These are phyloP conservation scores for Fusarium brevicatenulatum DNA, from an alignment of 2,329 filamentous ascomycete species.

Conservation along the genomic window DNA sequence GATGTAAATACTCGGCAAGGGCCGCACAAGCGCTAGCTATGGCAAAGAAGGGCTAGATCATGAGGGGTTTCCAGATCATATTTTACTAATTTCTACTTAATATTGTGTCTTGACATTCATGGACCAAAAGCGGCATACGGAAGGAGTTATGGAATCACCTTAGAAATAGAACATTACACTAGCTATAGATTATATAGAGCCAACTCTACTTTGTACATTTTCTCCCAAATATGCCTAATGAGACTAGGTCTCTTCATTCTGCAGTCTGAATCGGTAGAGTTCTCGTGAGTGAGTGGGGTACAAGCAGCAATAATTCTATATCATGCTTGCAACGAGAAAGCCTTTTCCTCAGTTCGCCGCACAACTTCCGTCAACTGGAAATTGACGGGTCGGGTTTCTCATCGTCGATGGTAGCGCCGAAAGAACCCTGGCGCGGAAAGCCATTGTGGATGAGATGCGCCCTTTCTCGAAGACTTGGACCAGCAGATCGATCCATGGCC, in stretches of 20 bases:
- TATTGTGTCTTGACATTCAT: fast-evolving
- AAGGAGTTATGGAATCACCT: background rate
- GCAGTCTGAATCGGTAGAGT: background rate
- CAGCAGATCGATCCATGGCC: background rate
- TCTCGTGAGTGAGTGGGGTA: background rate
- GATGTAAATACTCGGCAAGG: slow-evolving; percentile 39
- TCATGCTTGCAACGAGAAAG: background rate
- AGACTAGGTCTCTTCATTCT: background rate
- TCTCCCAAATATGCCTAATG: too few relatives aligned
- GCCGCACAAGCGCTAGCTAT: slow-evolving; percentile 26
- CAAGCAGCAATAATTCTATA: background rate
- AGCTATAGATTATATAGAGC: background rate
- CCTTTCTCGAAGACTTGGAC: background rate
- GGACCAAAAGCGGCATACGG: background rate
- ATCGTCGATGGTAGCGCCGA: background rate
- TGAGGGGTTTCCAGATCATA: background rate
- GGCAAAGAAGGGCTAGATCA: background rate
- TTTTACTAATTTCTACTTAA: background rate
- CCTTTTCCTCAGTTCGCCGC: background rate
- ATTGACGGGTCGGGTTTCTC: too few relatives aligned
- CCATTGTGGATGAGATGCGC: background rate
- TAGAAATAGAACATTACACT: background rate
- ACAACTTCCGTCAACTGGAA: background rate
- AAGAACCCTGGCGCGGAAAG: background rate
- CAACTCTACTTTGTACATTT: background rate